Evolutionary conservation across 495 filamentous ascomycete species (phyloP), one percentile per base, ranked within the genome.

Genomic region (Darksidea phi): DNA sequence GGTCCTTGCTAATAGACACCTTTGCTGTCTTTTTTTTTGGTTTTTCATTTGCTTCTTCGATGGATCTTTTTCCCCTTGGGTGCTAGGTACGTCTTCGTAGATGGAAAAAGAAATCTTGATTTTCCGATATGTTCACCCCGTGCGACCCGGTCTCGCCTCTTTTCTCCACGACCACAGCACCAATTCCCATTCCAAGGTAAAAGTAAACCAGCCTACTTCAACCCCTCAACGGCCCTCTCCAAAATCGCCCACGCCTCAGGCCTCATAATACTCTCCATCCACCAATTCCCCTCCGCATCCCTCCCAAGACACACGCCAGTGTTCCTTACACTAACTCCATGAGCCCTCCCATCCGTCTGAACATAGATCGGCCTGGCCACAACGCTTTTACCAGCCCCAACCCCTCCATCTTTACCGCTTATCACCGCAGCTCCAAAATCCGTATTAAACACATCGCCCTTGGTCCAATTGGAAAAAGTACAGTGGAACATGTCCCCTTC

Each of bases 251-350:
- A 63, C 0, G 26, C 24, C 45, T 45, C 34, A 18, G 41, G 10
- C 59, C 52, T 42, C 52, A 52, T 11, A 11, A 18, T 18, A 1
- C 15, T 25, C 2, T 26, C 36, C 24, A 63, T 10, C 59, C 59
- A 63, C 15, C 41, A 63, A 47, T 63, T 63, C 20, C 59, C 59
- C 52, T 57, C 28, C n/a, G 17, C n/a, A 63, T 63, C 59, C 46
- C 45, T 56, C 28, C 59, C 59, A 6, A 46, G 1, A 23, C n/a
- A 23, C 12, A 6, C 15, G 20, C 34, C 52, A 1, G 52, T 42
- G 46, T 57, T 57, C 24, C 59, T 41, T 20, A 51, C 7, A n/a
- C n/a, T 20, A 47, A 57, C 38, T 11, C 52, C 34, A 5, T 63
- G 24, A 2, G 20, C 21, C 18, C 7, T n/a, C 34, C 42, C 52